Percentiles rank a stretch among this genome's conserved stretches.
These are phyloP conservation scores for Brassica hybrid DNA, from an alignment of 441 rosid genomes.

Conservation along the genomic window DNA sequence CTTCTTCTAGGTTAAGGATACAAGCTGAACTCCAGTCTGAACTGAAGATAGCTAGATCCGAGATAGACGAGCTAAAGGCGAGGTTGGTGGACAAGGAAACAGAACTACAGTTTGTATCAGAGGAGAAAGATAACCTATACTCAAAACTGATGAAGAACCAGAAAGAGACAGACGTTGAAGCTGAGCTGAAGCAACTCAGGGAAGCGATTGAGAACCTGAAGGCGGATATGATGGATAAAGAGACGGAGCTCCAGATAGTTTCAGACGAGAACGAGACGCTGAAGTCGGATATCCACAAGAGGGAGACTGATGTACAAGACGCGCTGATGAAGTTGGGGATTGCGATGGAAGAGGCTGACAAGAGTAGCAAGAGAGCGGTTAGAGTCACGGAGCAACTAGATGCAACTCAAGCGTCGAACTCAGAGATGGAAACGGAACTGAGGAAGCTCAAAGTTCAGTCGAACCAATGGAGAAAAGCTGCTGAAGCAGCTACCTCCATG, in stretches of 20 bases:
- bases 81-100: slow-evolving; percentile 74
- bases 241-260: slow-evolving; percentile 62
- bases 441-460: slow-evolving; percentile 31
- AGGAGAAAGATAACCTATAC: slow-evolving; percentile 60
- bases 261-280: too few species aligned
- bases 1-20: slow-evolving; percentile 45
- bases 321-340: too few species aligned
- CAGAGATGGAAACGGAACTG: too few species aligned
- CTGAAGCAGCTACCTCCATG: slow-evolving; percentile 76
- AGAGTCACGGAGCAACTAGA: too few species aligned
- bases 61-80: slow-evolving; percentile 69
- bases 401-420: too few species aligned
- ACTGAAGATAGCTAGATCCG: slow-evolving; percentile 53
- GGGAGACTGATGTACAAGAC: too few species aligned
- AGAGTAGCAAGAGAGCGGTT: too few species aligned
- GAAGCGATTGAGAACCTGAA: slow-evolving; percentile 53
- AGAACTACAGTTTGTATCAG: slow-evolving; percentile 57
- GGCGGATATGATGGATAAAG: slow-evolving; percentile 70
- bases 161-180: slow-evolving; percentile 66
- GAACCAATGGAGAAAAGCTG: slow-evolving; percentile 86
- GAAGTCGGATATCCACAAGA: too few species aligned
- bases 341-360: too few species aligned
- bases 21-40: slow-evolving; percentile 75
- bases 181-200: slow-evolving; percentile 55
- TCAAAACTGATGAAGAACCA: slow-evolving; percentile 53